Evolutionary conservation across 352 stramenopile genomes (phyloP).

Genomic region (Pythium grandisporangium): DNA sequence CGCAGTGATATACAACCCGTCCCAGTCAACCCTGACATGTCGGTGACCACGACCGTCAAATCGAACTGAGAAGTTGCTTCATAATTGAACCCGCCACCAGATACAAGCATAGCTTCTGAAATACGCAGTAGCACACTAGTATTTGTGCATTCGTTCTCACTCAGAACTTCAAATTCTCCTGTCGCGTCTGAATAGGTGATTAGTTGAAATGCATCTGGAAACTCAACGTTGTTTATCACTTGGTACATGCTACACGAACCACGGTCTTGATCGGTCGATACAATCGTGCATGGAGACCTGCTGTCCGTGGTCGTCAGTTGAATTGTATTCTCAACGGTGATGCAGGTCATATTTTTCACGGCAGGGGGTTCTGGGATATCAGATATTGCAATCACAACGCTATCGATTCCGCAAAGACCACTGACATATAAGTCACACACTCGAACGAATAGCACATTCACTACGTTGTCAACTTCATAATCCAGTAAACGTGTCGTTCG

Average conservation of each 20-base stretch:
- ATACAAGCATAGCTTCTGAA: too few species aligned
- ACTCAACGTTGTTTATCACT: conserved; percentile 18
- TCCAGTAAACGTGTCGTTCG: conserved; percentile 27
- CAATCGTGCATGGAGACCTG: conserved; percentile 20
- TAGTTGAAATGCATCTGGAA: too few species aligned
- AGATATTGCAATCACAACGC: conserved; percentile 18
- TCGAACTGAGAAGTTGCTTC: conserved; percentile 22
- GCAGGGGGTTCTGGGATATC: conserved; percentile 28
- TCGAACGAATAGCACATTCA: conserved; percentile 24
- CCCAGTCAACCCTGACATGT: conserved; percentile 23
- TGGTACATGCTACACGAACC: conserved; percentile 35
- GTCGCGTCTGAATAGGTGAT: too few species aligned
- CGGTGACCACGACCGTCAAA: conserved; percentile 16
- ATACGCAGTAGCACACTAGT: conserved; percentile 10
- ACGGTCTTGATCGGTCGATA: conserved; percentile 27
- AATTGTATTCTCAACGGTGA: conserved; percentile 34
- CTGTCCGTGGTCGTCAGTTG: conserved; percentile 8
- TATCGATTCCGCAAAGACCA: conserved; percentile 24
- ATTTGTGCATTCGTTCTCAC: conserved; percentile 6
- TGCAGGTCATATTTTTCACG: conserved; percentile 18
- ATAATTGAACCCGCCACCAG: too few species aligned
- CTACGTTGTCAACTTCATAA: conserved; percentile 28
- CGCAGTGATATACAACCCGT: conserved; percentile 18
- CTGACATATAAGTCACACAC: conserved; percentile 25
- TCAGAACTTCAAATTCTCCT: conserved; percentile 2